Evolutionary conservation across 495 filamentous ascomycete genomes (phyloP), one percentile per base, ranked within the genome.

Genomic region (Polyplosphaeria fusca): DNA sequence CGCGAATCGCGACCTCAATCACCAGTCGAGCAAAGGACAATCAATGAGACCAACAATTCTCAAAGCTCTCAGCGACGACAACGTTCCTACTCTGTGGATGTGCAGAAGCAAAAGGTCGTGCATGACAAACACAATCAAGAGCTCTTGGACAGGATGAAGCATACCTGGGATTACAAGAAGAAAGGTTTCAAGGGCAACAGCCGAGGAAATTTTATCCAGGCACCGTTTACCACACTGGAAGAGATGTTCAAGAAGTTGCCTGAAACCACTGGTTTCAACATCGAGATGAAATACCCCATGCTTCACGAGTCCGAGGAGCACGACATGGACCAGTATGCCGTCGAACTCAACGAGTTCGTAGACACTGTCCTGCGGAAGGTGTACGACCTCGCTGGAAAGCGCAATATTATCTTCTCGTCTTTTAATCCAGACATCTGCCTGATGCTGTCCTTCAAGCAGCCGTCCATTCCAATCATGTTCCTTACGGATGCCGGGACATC

Each of bases 221-320:
- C 86, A 0, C 91, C 91, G 0, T 97, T 97, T 70, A 90, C 93
- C 2, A 99, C 94, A 0, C 74, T 99, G 37, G 88, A 96, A 69
- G 90, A 96, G 60, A 82, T 96, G 67, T 95, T 99, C 71, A 81
- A 78, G 64, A 85, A 90, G 68, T 73, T 99, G 0, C 89, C 89
- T 1, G 77, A 85, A 37, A 77, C 75, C 11, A 82, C 95, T 26
- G 90, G 93, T 11, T 97, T 99, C 78, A 97, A 99, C 69, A 95
- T 99, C 60, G 94, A 99, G 76, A 85, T 99, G 78, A 99, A 97
- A 69, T 99, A 99, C 70, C 94, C 94, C 19, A 96, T 96, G 90
- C 82, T 97, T 43, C 83, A 88, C 66, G 94, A 99, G 76, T 86
- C 79, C 64, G 89, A 95, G 69, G 87, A 93, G 68, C 86, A 95